A percentile compares a stretch with the other conserved stretches of the same genome.
These are phyloP conservation scores for Plasmodium vinckei DNA, from an alignment of 169 alveolate genomes.

Conservation along the genomic window DNA sequence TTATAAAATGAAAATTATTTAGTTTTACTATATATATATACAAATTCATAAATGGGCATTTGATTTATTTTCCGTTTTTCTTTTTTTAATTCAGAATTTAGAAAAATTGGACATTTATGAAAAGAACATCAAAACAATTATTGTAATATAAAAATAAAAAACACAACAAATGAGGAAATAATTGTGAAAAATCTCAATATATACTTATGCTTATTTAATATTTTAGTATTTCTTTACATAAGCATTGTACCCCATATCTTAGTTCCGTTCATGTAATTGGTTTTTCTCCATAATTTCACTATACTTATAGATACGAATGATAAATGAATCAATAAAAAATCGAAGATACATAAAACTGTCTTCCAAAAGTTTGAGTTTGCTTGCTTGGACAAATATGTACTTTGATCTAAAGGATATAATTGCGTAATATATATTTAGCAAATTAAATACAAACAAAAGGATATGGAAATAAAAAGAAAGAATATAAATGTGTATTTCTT, in stretches of 20 bases:
- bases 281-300: neutral
- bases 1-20: too few species aligned
- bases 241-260: neutral
- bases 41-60: too few species aligned
- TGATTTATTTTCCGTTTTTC: constrained; percentile 8
- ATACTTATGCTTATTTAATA: neutral
- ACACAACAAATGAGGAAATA: neutral
- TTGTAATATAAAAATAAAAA: constrained; percentile 21
- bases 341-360: constrained; percentile 46
- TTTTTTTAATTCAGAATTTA: constrained; percentile 15
- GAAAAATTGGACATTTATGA: constrained; percentile 15
- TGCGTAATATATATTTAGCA: constrained; percentile 14
- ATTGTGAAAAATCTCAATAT: neutral
- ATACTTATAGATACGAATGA: constrained; percentile 44
- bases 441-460: constrained; percentile 11
- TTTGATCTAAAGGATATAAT: constrained; percentile 64
- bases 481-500: neutral
- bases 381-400: constrained; percentile 72
- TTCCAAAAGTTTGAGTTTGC: constrained; percentile 65
- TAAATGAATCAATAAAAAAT: constrained; percentile 75
- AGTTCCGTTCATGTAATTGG: neutral
- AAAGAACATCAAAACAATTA: constrained; percentile 30
- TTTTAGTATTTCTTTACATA: neutral
- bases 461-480: neutral
- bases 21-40: too few species aligned